Conservation (phyloP, 257 asterid species). For the Scutellaria minor region DNA sequence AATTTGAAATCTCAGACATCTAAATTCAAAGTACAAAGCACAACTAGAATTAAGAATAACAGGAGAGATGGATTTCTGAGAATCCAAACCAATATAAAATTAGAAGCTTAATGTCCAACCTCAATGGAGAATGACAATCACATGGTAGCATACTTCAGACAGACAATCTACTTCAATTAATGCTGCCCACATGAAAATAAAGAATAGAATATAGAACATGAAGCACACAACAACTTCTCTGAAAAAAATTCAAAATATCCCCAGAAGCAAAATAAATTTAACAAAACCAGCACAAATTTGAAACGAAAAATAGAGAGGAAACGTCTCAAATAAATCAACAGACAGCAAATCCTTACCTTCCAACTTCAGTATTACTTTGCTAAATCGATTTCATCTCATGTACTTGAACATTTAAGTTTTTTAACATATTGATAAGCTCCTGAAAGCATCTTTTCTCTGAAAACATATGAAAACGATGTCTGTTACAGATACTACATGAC, state of each 20-base stretch:
- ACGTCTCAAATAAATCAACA: constrained; percentile 4
- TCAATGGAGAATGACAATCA: background rate
- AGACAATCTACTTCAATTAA: constrained; percentile 3
- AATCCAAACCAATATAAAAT: background rate
- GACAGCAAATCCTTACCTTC: constrained; percentile 50
- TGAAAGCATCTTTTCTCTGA: constrained; percentile 85
- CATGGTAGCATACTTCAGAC: constrained; percentile 22
- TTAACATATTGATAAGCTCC: constrained; percentile 66
- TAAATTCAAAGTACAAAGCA: background rate
- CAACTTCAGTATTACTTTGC: constrained; percentile 66
- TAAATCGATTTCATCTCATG: constrained; percentile 88
- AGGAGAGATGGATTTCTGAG: constrained; percentile 15
- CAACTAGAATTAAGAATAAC: background rate
- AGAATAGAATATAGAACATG: background rate
- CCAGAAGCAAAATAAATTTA: background rate
- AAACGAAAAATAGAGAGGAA: constrained; percentile 1
- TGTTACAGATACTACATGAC: background rate
- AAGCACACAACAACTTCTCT: constrained; percentile 7
- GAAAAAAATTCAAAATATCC: background rate
- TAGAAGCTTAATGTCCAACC: constrained; percentile 18
- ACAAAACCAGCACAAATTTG: constrained; percentile 14
- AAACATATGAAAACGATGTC: constrained; percentile 33
- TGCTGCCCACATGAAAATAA: constrained; percentile 16
- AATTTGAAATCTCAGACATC: background rate
- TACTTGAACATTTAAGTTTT: constrained; percentile 62